phyloP scores from a whole-genome alignment of 1,284 basidiomycete genomes.

The Retiboletus flavoniger region DNA sequence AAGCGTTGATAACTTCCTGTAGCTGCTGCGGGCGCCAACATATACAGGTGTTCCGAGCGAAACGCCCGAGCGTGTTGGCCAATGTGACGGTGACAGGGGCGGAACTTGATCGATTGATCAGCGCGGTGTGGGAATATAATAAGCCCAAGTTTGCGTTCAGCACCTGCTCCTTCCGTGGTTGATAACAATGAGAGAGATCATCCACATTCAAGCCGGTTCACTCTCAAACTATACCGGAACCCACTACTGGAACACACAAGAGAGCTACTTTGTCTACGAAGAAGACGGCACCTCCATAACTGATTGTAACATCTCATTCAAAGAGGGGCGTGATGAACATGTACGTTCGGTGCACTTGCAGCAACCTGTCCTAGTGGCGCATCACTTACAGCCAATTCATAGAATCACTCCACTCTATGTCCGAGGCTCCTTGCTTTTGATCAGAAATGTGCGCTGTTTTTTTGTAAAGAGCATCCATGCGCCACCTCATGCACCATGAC shows the following conservation, averaged over 20 bases:
- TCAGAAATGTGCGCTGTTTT: constrained; percentile 50
- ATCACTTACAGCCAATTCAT: constrained; percentile 9
- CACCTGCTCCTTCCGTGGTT: background rate
- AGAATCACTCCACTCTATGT: constrained; percentile 59
- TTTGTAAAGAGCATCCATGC: constrained; percentile 3
- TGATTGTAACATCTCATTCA: constrained; percentile 60
- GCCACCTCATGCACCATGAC: constrained; percentile 9
- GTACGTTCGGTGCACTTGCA: constrained; percentile 34
- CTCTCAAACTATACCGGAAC: constrained; percentile 67
- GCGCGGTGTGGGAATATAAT: constrained; percentile 13
- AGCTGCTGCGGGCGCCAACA: background rate
- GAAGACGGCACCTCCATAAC: constrained; percentile 46
- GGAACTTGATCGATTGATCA: background rate
- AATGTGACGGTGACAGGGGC: background rate
- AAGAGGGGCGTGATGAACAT: constrained; percentile 52
- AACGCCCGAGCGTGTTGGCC: background rate
- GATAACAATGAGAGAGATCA: constrained; percentile 66
- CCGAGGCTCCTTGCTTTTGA: constrained; percentile 68
- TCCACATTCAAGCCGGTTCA: constrained; percentile 72
- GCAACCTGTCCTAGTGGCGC: background rate
- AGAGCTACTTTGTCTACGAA: constrained; percentile 60
- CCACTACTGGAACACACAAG: constrained; percentile 81
- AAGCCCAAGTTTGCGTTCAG: background rate
- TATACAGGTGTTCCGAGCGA: background rate
- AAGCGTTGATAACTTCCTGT: constrained; percentile 2